A percentile compares a stretch with the other conserved stretches of the same genome.
Conservation (phyloP, 495 filamentous ascomycete species). For the Neurospora sp. region DNA sequence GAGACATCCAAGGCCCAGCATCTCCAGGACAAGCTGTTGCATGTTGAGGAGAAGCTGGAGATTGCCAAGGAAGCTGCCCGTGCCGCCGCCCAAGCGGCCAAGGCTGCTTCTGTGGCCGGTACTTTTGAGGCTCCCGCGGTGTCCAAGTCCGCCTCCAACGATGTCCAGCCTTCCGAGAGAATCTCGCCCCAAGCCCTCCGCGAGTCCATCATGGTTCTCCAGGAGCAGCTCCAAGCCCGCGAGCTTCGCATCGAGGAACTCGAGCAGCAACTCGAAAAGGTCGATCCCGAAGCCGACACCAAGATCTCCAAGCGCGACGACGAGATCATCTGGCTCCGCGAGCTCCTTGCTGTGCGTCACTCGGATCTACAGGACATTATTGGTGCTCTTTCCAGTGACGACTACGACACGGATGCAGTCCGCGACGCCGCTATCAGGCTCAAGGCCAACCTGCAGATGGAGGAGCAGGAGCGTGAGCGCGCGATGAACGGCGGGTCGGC, state of each 20-base stretch:
- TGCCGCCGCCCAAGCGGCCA: slow-evolving; percentile 76
- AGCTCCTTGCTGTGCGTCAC: slow-evolving; percentile 80
- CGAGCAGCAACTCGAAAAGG: slow-evolving; percentile 54
- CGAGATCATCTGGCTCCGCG: slow-evolving; percentile 92
- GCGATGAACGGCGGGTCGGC: slow-evolving; percentile 48
- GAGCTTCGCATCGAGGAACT: slow-evolving; percentile 82
- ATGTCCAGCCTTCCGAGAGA: slow-evolving; percentile 60
- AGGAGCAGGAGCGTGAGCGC: slow-evolving; percentile 80
- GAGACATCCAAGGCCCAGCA: slow-evolving; percentile 71
- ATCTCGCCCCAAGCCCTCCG: slow-evolving; percentile 88
- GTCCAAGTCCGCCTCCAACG: slow-evolving; percentile 22
- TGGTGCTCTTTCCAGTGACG: slow-evolving; percentile 58
- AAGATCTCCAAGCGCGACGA: slow-evolving; percentile 83
- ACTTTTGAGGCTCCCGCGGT: slow-evolving; percentile 18
- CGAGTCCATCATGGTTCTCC: slow-evolving; percentile 90
- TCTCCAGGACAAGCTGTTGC: slow-evolving; percentile 67
- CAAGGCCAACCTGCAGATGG: slow-evolving; percentile 93
- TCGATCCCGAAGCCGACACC: slow-evolving; percentile 61
- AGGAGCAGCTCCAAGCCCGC: slow-evolving; percentile 91
- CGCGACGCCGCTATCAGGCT: slow-evolving; percentile 87
- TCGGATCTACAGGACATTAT: slow-evolving; percentile 92
- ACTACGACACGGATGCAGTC: slow-evolving; percentile 64
- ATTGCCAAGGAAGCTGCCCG: slow-evolving; percentile 83
- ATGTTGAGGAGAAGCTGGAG: slow-evolving; percentile 78
- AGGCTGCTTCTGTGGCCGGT: slow-evolving; percentile 44